Conservation (phyloP, 2,329 filamentous ascomycete species). For the Colletotrichum horii region DNA sequence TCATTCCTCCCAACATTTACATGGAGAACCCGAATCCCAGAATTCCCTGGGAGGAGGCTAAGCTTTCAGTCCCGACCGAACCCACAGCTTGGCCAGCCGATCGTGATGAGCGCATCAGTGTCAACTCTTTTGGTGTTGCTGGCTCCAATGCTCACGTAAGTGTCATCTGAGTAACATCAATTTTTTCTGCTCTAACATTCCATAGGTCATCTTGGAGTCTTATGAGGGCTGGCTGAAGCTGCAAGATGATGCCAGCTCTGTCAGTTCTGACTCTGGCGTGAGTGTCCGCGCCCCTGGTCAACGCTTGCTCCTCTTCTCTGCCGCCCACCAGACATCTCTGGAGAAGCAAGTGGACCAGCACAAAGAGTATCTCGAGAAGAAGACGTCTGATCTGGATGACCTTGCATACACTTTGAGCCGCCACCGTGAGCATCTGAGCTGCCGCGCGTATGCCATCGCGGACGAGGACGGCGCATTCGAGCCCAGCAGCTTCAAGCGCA, state of each 20-base stretch:
- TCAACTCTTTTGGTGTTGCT: constrained; percentile 43
- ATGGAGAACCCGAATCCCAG: constrained; percentile 20
- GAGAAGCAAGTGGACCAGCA: constrained; percentile 18
- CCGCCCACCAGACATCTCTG: background rate
- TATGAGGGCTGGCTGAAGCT: constrained; percentile 1
- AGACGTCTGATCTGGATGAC: constrained; percentile 22
- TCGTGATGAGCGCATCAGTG: constrained; percentile 30
- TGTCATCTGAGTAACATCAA: background rate
- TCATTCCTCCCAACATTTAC: constrained; percentile 22
- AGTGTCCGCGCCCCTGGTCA: background rate
- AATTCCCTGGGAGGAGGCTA: constrained; percentile 20
- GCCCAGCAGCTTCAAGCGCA: constrained; percentile 14
- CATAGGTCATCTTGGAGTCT: constrained; percentile 11
- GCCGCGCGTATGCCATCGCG: constrained; percentile 29
- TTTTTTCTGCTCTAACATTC: background rate
- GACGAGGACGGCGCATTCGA: constrained; percentile 16
- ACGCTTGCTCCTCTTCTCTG: constrained; percentile 13
- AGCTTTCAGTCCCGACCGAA: constrained; percentile 30
- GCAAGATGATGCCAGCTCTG: constrained; percentile 7
- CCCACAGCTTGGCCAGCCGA: constrained; percentile 28
- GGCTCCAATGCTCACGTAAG: constrained; percentile 23
- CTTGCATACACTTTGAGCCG: constrained; percentile 34
- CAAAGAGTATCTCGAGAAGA: constrained; percentile 23
- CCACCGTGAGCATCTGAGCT: constrained; percentile 30
- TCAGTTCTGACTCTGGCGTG: constrained; percentile 6